Base-by-base conservation (phyloP, 1,284 basidiomycete genomes). In the Meira nashicola region DNA sequence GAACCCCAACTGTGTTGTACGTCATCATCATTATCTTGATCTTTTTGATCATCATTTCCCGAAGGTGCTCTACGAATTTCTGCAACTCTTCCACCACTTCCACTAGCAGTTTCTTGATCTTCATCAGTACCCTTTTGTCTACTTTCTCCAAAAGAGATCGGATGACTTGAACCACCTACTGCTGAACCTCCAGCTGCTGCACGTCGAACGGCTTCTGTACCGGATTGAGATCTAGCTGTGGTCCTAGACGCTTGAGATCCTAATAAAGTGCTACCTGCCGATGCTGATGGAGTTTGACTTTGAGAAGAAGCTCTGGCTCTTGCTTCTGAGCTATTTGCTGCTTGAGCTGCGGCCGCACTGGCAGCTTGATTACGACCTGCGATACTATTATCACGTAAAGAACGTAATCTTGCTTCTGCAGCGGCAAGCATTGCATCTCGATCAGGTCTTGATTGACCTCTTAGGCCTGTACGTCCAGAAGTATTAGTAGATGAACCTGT, bases 361-460 rank as follows among this genome's bases (percentile, higher is more conserved):
- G 67, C 64, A 1, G 63, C 23, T 14, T 64, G 60, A 55, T 73
- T 73, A 15, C 67, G 57, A 4, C 62, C 67, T 37, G 67, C 67
- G 40, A 73, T 73, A 15, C 65, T 66, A 11, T 57, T 58, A 0
- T 60, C 47, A 40, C 60, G 52, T 4, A 54, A 52, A 0, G 60
- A 54, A 1, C 65, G 56, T 0, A 73, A 57, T 6, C 71, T 60
- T 15, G 65, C 63, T 43, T 73, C 71, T 11, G 71, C 65, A 14
- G 71, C 71, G 23, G 63, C 68, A 4, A 71, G 64, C 37, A 72
- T 54, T 23, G 63, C 71, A 17, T 71, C 63, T 11, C 71, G 58
- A 40, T 52, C 59, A 50, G 63, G 48, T 33, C 28, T 11, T 55
- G 23, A 46, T 55, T 33, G 60, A 19, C 9, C 57, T 52, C 3